Base-by-base conservation (phyloP, 495 filamentous ascomycete species). In the Letharia columbiana region DNA sequence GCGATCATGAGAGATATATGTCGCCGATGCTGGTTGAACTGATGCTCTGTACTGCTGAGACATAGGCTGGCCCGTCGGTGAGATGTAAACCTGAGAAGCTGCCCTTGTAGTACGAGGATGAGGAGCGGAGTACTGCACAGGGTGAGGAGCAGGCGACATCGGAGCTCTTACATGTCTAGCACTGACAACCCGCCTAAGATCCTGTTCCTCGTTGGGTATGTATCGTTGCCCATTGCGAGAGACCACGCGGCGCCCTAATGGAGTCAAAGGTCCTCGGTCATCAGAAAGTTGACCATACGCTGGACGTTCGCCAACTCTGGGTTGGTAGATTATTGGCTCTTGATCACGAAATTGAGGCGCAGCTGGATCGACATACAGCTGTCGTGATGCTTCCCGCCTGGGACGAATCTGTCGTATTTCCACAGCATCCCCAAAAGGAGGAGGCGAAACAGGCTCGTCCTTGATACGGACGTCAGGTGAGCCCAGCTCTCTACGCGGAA, bases 361-460 rank as follows among this genome's bases (percentile, higher is more conserved):
- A 23, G 75, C 71, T 37, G 79, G 74, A 61, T 84, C 83, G 66
- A 82, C 77, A 66, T 81, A 81, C 33, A 81, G 66, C 10, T 77
- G 79, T 35, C 71, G 73, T 35, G 72, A 72, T 33, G 75, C 79
- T 67, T 82, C 80, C 56, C 79, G 76, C 37, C 76, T 73, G 44
- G 83, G 81, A 67, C 81, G 81, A 47, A 65, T 63, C 60, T 73
- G 71, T 61, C 73, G 66, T 49, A 67, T 23, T 40, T 68, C 50
- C 78, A 72, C 42, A 77, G 79, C 78, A 64, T 83, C 82, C 57
- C 80, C 76, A 60, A 90, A 80, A 18, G 89, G 90, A 28, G 90
- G 91, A 4, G 90, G 90, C 2, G 92, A 96, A 17, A 88, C 81
- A 11, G 92, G 92, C 73, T 97, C 92, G 67, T 88, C 83, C 72